A percentile compares a stretch with the other conserved stretches of the same genome.
phyloP scores from a whole-genome alignment of 805 yeast species.

The Nakazawaea sp. region DNA sequence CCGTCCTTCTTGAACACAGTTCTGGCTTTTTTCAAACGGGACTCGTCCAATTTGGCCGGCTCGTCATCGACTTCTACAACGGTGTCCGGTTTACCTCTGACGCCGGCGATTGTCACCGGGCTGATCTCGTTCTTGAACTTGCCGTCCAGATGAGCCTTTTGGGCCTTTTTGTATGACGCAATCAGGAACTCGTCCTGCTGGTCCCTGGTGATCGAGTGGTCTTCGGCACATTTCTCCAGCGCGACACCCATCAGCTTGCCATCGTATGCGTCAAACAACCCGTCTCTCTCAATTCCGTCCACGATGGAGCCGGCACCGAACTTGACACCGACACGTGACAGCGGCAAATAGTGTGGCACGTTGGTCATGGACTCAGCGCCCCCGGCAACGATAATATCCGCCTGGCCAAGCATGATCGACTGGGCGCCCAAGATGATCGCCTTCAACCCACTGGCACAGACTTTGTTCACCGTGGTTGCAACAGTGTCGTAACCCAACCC shows the following conservation, averaged over 20 bases:
- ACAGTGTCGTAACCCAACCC: slow-evolving; percentile 77
- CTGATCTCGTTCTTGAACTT: slow-evolving; percentile 79
- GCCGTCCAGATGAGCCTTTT: slow-evolving; percentile 69
- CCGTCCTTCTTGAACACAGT: slow-evolving; percentile 95
- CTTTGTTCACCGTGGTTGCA: slow-evolving; percentile 91
- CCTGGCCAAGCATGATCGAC: slow-evolving; percentile 78
- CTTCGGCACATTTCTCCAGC: slow-evolving; percentile 93
- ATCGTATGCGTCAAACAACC: slow-evolving; percentile 87
- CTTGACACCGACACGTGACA: slow-evolving; percentile 83
- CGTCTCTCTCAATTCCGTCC: slow-evolving; percentile 91
- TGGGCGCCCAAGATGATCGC: slow-evolving; percentile 88
- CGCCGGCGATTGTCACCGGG: slow-evolving; percentile 84
- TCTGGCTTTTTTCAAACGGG: slow-evolving; percentile 74
- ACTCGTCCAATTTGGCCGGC: slow-evolving; percentile 66
- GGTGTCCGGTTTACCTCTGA: slow-evolving; percentile 83
- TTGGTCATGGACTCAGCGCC: slow-evolving; percentile 98
- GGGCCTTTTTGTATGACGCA: slow-evolving; percentile 80
- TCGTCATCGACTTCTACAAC: slow-evolving; percentile 80
- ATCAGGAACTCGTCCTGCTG: slow-evolving; percentile 88
- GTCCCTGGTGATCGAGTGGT: slow-evolving; percentile 70
- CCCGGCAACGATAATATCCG: slow-evolving; percentile 92
- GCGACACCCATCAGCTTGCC: slow-evolving; percentile 91
- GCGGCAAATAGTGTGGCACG: slow-evolving; percentile 74
- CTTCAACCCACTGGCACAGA: slow-evolving; percentile 95
- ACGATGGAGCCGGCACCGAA: slow-evolving; percentile 76